Evolutionary conservation across 306 rosid species (phyloP).

Genomic region (Ziziphus jujuba): DNA sequence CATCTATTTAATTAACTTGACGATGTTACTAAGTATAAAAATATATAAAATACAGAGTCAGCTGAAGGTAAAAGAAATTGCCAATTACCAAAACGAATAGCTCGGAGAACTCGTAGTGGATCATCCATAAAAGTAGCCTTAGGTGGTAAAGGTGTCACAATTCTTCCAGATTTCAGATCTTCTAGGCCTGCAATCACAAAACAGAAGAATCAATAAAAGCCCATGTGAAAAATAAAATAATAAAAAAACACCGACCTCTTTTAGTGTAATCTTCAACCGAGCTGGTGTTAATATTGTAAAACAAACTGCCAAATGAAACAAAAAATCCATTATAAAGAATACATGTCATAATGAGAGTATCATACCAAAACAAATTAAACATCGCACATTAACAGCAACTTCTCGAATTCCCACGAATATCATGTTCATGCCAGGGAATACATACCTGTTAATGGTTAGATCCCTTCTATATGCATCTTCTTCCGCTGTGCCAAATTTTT

Average conservation of each 20-base stretch:
- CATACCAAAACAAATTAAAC: conserved; percentile 1
- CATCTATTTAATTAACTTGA: too few species aligned
- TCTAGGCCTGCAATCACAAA: conserved; percentile 52
- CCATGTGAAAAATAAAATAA: background rate
- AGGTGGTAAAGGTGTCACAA: conserved; percentile 89
- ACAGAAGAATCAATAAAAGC: background rate
- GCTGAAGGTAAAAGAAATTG: background rate
- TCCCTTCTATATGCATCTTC: conserved; percentile 98
- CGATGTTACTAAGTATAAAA: background rate
- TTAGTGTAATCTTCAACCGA: conserved; percentile 80
- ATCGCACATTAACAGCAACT: background rate
- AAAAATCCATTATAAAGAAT: conserved; percentile 9
- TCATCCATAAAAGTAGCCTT: conserved; percentile 89
- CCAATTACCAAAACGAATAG: conserved; percentile 80
- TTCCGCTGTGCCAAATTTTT: conserved; percentile 80
- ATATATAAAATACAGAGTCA: background rate
- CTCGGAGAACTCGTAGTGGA: conserved; percentile 90
- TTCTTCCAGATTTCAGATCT: conserved; percentile 78
- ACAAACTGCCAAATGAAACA: conserved; percentile 52
- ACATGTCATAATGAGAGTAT: conserved; percentile 7
- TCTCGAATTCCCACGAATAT: background rate
- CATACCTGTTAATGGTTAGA: conserved; percentile 87
- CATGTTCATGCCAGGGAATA: conserved; percentile 17
- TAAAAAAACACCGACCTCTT: conserved; percentile 56
- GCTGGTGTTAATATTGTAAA: conserved; percentile 80